Evolutionary conservation across 768 basidiomycete species (phyloP), one percentile per base, ranked within the genome.

Genomic region (Amanita thiersii): DNA sequence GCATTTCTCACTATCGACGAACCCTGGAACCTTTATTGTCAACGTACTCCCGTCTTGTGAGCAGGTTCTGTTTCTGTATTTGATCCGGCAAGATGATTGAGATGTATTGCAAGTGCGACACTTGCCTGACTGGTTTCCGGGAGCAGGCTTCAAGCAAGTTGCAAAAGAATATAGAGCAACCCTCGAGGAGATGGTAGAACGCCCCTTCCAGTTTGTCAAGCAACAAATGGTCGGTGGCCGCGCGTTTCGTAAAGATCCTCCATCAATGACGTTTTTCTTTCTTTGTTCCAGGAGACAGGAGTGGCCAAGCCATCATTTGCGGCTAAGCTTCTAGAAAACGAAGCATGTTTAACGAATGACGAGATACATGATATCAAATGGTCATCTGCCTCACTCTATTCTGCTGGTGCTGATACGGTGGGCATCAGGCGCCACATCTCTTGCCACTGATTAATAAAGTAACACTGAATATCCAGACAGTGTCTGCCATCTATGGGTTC

Each of bases 321-420:
- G 2, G 61, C 65, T 10, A 52, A 59, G 19, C 43, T 64, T 1
- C 54, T 68, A 4, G 55, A 54, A 28, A 54, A 12, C 18, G n/a
- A 59, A n/a, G 46, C 53, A 3, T 45, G 56, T n/a, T 26, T 60
- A 2, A 58, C 58, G 1, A 44, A 48, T 6, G 59, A 60, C 8
- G 57, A 63, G 28, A 60, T 65, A 37, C 57, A 54, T 29, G 59
- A 65, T 28, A 62, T 68, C 43, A 71, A 68, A 47, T 68, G 68
- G 66, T 59, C 62, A 7, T 59, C 66, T 23, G 71, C 66, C 0
- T 68, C 72, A 3, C 57, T 74, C 10, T 77, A 76, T 33, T 64
- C 66, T 4, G 66, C 69, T 39, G 68, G 70, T 7, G 63, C 69
- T 4, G 69, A 72, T 47, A 29, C 36, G 7, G 41, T 38, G 7